Evolutionary conservation across 2,329 filamentous ascomycete genomes (phyloP).

Genomic region (Claviceps humidiphila): DNA sequence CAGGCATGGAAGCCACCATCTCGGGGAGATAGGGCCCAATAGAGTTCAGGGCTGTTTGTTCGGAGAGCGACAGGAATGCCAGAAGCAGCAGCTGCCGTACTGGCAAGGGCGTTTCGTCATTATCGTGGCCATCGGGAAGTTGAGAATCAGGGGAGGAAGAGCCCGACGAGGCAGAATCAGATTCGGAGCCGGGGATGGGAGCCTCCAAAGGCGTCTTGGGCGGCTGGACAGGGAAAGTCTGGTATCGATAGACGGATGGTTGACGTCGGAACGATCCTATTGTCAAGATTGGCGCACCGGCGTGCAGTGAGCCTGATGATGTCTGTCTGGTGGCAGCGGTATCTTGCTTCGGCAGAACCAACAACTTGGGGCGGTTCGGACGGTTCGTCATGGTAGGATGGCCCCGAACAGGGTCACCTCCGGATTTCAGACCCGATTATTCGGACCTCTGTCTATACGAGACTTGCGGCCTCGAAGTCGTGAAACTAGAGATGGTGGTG

Average conservation of each 20-base stretch:
- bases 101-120: constrained; percentile 61
- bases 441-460: too few species aligned
- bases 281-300: constrained; percentile 35
- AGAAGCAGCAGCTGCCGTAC: constrained; percentile 71
- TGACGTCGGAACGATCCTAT: constrained; percentile 22
- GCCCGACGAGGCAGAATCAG: constrained; percentile 6
- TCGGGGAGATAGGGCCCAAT: constrained; percentile 90
- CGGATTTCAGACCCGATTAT: too few species aligned
- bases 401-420: background rate
- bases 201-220: constrained; percentile 49
- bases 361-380: constrained; percentile 3
- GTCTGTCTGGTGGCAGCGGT: constrained; percentile 10
- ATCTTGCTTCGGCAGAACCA: background rate
- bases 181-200: constrained; percentile 8
- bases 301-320: constrained; percentile 37
- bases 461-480: background rate
- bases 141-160: constrained; percentile 5
- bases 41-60: constrained; percentile 94
- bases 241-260: constrained; percentile 48
- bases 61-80: constrained; percentile 76
- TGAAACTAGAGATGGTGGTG: background rate
- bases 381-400: constrained; percentile 5
- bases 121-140: constrained; percentile 18
- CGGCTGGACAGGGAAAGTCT: constrained; percentile 67
- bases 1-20: constrained; percentile 79